A percentile compares a stretch with the other conserved stretches of the same genome.
phyloP scores from a whole-genome alignment of 148 eudicot species.

The Rhododendron williamsianum region DNA sequence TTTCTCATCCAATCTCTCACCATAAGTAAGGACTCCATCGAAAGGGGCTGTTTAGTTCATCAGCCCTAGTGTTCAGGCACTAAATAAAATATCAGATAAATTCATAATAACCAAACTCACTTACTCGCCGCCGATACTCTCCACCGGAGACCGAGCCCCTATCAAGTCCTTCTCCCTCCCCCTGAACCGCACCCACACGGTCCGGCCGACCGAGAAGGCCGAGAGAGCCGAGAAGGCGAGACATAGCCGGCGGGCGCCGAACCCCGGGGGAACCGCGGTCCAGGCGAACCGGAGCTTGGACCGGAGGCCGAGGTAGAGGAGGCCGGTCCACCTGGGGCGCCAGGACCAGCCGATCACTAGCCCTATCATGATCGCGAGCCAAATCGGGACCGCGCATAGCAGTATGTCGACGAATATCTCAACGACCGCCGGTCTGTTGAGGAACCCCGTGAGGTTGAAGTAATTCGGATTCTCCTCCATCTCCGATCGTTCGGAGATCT shows the following conservation, averaged over 20 bases:
- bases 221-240: conserved; percentile 40
- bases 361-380: conserved; percentile 82
- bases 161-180: conserved; percentile 15
- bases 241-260: conserved; percentile 46
- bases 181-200: conserved; percentile 31
- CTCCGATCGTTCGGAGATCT: neutral
- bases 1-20: too few relatives aligned
- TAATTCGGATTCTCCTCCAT: conserved; percentile 1
- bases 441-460: conserved; percentile 25
- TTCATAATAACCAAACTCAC: neutral
- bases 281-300: conserved; percentile 32
- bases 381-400: conserved; percentile 77
- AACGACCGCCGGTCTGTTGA: conserved; percentile 41
- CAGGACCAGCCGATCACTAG: conserved; percentile 89
- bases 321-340: conserved; percentile 82
- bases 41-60: too few relatives aligned
- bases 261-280: conserved; percentile 35
- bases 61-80: neutral
- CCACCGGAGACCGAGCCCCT: neutral
- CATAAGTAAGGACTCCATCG: too few relatives aligned
- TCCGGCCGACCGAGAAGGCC: conserved; percentile 29
- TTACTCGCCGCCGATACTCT: neutral
- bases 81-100: neutral
- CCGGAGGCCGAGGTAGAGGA: conserved; percentile 41
- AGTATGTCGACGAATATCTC: conserved; percentile 88